Percentiles rank a stretch among this genome's conserved stretches.
Conservation (phyloP, 2,329 filamentous ascomycete species). For the Gaeumannomyces sp. region DNA sequence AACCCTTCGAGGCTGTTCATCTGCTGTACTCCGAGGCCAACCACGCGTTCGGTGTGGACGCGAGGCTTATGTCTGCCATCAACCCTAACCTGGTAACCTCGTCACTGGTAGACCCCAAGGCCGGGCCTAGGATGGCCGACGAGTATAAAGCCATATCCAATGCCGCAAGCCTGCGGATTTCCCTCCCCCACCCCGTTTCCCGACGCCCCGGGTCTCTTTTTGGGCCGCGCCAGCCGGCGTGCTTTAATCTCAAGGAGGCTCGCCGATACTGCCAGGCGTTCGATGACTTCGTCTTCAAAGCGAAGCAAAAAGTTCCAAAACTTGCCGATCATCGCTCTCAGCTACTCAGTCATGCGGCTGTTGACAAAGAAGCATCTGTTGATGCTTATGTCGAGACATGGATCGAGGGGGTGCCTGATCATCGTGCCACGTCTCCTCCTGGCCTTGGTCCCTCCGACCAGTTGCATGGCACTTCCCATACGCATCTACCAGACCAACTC, state of each 20-base stretch:
- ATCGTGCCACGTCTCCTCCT: neutral
- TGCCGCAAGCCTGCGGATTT: slow-evolving; percentile 22
- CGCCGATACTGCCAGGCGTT: slow-evolving; percentile 14
- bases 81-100: slow-evolving; percentile 21
- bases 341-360: neutral
- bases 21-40: slow-evolving; percentile 22
- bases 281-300: slow-evolving; percentile 9
- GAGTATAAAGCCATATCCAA: slow-evolving; percentile 18
- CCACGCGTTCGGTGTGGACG: slow-evolving; percentile 18
- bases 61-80: slow-evolving; percentile 23
- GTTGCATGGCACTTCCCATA: neutral
- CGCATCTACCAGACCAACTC: too few relatives aligned
- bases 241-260: slow-evolving; percentile 13
- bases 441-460: neutral
- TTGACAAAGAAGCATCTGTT: neutral
- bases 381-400: neutral
- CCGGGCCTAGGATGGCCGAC: slow-evolving; percentile 11
- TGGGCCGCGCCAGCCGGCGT: slow-evolving; percentile 16
- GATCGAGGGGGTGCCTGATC: neutral
- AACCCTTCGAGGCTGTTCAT: slow-evolving; percentile 13
- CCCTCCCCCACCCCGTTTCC: slow-evolving; percentile 14
- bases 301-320: neutral
- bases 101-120: slow-evolving; percentile 23
- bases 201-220: slow-evolving; percentile 15
- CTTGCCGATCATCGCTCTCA: neutral